Evolutionary conservation across 768 basidiomycete species (phyloP), one percentile per base, ranked within the genome.

Genomic region (Leucogyrophana mollusca): DNA sequence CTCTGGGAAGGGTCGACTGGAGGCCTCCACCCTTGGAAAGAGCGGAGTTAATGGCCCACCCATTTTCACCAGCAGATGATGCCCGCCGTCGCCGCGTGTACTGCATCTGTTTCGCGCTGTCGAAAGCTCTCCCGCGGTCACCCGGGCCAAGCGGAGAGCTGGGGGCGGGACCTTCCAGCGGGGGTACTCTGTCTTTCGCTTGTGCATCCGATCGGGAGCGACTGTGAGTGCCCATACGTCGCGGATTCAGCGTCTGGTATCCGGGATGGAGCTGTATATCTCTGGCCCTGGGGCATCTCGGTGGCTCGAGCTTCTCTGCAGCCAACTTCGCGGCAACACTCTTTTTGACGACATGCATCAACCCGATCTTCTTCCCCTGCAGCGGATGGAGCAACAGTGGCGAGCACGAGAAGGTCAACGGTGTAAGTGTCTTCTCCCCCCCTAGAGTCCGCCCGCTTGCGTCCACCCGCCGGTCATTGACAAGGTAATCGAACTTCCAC

Each of bases 401-500:
- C 3, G 87, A 82, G 57, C 90, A 92, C 14, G 80, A 77, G 62
- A 91, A 90, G 14, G 78, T 78, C 18, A 91, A 63, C 3, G 90
- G 90, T 2, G 80, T 86, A 46, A 90, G 57, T 2, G 71, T 72
- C 68, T 85, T 88, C 66, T 92, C 91, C 13, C 85, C 87, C 5
- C 74, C 69, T n/a, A 65, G 57, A 14, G 69, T 56, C 47, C 70
- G 74, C 18, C 78, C 77, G 4, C 72, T 68, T 6, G 61, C 60
- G 18, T 78, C 72, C 18, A 67, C 65, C 43, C 70, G 64, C 24
- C 80, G 73, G 52, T 89, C 82, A 33, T 79, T 77, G 9, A 94
- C 85, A 24, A 82, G 57, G 59, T 94, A 94, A 45, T 88, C 85
- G 52, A 94, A 85, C 46, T 79, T 79, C 92, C 91, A 93, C 18